phyloP scores from a whole-genome alignment of 257 asterid species.

The Primulina eburnea region DNA sequence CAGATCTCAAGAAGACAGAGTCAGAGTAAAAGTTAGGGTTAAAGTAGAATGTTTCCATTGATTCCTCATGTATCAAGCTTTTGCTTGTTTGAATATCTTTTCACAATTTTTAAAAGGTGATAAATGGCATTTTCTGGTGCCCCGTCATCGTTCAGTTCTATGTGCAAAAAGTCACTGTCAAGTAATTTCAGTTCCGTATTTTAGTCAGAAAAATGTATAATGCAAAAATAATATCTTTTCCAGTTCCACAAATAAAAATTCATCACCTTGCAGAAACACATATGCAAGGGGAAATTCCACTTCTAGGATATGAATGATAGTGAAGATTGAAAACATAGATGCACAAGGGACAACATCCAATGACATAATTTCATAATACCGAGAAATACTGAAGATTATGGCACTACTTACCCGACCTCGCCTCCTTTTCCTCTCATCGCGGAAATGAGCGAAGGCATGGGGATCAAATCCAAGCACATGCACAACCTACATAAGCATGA shows the following conservation, averaged over 20 bases:
- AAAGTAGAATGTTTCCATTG: neutral
- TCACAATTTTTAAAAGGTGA: constrained; percentile 10
- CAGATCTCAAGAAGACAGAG: neutral
- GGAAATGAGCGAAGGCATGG: constrained; percentile 92
- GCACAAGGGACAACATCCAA: neutral
- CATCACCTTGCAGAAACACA: no score
- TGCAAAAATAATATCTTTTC: constrained; percentile 4
- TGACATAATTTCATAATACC: neutral
- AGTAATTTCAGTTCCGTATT: neutral
- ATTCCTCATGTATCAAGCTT: constrained; percentile 5
- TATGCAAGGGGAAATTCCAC: neutral
- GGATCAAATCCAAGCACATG: constrained; percentile 98
- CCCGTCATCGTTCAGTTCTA: neutral
- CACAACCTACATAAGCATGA: constrained; percentile 57
- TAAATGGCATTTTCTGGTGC: neutral
- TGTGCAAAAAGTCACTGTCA: neutral
- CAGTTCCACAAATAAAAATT: neutral
- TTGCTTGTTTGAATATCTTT: neutral
- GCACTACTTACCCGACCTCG: constrained; percentile 57
- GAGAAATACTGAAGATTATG: neutral
- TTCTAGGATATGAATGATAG: neutral
- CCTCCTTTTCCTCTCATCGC: constrained; percentile 91
- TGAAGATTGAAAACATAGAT: constrained; percentile 8
- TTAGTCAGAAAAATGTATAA: neutral
- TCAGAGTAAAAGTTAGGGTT: neutral